Conservation (phyloP, 139 green algal genomes). For the Auxenochlorella pyrenoidosa region DNA sequence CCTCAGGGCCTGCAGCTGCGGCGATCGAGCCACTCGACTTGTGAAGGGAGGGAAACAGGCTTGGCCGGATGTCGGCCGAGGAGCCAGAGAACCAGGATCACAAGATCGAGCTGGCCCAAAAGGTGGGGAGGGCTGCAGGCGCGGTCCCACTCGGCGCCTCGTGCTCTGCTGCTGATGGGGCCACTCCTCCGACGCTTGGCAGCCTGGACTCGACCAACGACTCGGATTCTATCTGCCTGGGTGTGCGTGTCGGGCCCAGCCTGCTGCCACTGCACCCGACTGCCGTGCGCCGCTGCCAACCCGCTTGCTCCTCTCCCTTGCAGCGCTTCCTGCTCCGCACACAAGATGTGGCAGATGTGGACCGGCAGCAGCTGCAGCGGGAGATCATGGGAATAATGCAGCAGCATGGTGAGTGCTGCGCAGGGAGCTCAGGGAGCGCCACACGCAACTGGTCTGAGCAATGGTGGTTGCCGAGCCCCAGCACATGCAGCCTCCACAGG, state of each 20-base stretch:
- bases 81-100: constrained; percentile 55
- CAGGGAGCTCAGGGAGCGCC: too few species aligned
- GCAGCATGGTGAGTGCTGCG: constrained; percentile 52
- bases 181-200: too few species aligned
- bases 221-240: too few species aligned
- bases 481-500: too few species aligned
- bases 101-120: constrained; percentile 65
- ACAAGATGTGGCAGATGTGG: constrained; percentile 49
- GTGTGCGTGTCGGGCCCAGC: too few species aligned
- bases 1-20: not conserved
- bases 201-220: too few species aligned
- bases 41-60: not conserved
- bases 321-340: constrained; percentile 72
- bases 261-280: not conserved
- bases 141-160: not conserved
- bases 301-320: constrained; percentile 15
- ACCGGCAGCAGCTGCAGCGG: constrained; percentile 41
- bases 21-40: not conserved
- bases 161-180: too few species aligned
- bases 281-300: too few species aligned
- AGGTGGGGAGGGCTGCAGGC: constrained; percentile 45
- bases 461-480: too few species aligned
- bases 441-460: too few species aligned
- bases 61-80: not conserved
- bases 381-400: constrained; percentile 64